These are phyloP conservation scores for Nannochloropsis gaditana DNA, from an alignment of 108 stramenopile genomes.

Conservation along the genomic window DNA sequence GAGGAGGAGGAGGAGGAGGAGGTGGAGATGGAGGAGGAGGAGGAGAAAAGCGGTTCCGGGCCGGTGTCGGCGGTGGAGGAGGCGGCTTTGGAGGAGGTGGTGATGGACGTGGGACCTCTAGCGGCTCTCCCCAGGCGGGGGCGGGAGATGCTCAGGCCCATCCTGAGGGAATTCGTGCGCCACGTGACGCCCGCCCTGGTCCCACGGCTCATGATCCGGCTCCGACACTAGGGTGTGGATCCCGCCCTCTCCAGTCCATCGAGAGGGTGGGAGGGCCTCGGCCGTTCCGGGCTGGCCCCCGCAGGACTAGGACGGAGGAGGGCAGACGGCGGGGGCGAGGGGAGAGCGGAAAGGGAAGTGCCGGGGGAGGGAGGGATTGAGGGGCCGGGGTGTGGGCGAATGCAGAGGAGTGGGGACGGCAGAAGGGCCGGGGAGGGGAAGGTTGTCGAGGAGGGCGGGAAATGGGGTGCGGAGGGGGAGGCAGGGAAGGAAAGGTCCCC, in stretches of 20 bases:
- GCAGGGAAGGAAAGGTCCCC: background rate
- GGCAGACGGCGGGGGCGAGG: background rate
- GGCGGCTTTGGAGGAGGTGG: constrained; percentile 18
- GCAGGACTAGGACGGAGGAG: background rate
- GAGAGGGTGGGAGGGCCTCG: no score
- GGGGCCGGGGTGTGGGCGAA: background rate
- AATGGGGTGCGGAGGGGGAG: background rate
- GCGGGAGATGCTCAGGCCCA: background rate
- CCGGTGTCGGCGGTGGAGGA: constrained; percentile 18
- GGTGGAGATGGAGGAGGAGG: constrained; percentile 22
- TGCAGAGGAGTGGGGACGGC: background rate
- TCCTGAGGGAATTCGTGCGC: background rate
- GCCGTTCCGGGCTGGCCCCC: no score
- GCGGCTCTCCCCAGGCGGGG: constrained; percentile 3
- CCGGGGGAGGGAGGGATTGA: background rate
- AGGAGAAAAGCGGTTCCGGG: background rate
- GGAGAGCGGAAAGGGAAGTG: background rate
- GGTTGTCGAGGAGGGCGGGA: background rate
- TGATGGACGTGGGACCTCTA: background rate
- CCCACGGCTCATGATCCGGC: constrained; percentile 18
- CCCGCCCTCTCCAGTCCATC: no score
- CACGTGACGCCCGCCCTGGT: background rate
- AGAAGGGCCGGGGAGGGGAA: background rate
- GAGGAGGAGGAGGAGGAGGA: constrained; percentile 30
- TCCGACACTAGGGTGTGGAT: background rate